Conservation (phyloP, 2,329 filamentous ascomycete genomes). For the Chaetoscypha palmicola region DNA sequence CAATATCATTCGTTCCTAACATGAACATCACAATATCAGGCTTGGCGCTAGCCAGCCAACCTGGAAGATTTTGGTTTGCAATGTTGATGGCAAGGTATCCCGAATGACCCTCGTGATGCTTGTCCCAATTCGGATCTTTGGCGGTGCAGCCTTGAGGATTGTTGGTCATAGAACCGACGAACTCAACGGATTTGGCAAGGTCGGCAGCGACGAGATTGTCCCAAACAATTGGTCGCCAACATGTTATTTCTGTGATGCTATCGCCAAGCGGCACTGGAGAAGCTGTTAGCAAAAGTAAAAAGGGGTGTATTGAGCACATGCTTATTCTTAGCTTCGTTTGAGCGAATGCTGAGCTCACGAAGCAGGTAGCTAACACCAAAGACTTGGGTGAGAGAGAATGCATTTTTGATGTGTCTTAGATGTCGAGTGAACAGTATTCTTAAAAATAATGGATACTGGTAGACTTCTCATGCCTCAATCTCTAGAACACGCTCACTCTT, state of each 20-base stretch:
- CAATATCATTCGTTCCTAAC: constrained; percentile 41
- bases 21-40: constrained; percentile 41
- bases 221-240: constrained; percentile 39
- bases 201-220: constrained; percentile 33
- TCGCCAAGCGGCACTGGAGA: constrained; percentile 35
- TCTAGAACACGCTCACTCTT: too few relatives aligned
- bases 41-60: constrained; percentile 34
- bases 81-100: constrained; percentile 39
- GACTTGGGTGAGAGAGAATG: too few relatives aligned
- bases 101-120: constrained; percentile 39
- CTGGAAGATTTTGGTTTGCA: constrained; percentile 35
- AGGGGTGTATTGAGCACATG: too few relatives aligned
- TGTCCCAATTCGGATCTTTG: constrained; percentile 31
- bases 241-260: constrained; percentile 40
- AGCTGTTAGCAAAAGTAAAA: too few relatives aligned
- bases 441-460: too few relatives aligned
- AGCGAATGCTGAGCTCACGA: too few relatives aligned
- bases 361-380: too few relatives aligned
- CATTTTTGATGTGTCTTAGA: too few relatives aligned
- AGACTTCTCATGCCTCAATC: too few relatives aligned
- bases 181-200: constrained; percentile 33
- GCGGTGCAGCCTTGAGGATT: constrained; percentile 33
- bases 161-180: constrained; percentile 36
- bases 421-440: too few relatives aligned
- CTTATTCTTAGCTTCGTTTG: too few relatives aligned